Evolutionary conservation across 2,329 filamentous ascomycete species (phyloP), one percentile per base, ranked within the genome.

Genomic region (Davidsoniella eucalypti): DNA sequence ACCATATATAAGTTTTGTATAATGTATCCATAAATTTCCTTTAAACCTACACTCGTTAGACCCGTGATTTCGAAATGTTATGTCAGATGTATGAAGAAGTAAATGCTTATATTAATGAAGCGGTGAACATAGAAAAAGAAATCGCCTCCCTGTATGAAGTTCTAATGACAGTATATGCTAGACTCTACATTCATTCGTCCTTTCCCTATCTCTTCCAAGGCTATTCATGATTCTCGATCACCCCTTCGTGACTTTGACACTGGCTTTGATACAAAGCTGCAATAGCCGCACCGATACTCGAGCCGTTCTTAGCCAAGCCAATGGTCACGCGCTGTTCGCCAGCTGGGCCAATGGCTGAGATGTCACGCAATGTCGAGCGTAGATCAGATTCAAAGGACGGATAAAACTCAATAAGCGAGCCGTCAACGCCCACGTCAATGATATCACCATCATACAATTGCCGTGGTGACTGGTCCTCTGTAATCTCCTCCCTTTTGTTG

Each of bases 251-350:
- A 6, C 44, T 46, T 17, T 50, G 41, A 16, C 56, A 56, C 45
- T 40, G 16, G 7, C 44, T 46, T 17, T 50, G 41, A 16, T 57
- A 56, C 47, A 58, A 57, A 4, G 81, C 81, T 63, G 84, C 83
- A 58, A 86, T 62, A 48, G 82, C 82, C 6, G 82, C 82, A 44
- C 82, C 82, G 29, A 85, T 78, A 47, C 82, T 80, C 55, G 75
- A 80, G 14, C 82, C 82, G 59, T 86, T 81, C 65, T 84, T 84
- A 23, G 81, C 80, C 58, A 84, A 76, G 2, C 80, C 80, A 57
- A 86, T 83, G 39, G 75, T 68, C 41, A 86, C 71, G 60, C 72
- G 75, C 64, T 74, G 75, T 61, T 84, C 80, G 5, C 79, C 78
- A 23, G 64, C 61, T 5, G 60, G 59, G 1, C 80, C 80, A 55